These are phyloP conservation scores for cucumber (Cucumis sativus) DNA, from an alignment of 306 rosid species.

Conservation along the genomic window DNA sequence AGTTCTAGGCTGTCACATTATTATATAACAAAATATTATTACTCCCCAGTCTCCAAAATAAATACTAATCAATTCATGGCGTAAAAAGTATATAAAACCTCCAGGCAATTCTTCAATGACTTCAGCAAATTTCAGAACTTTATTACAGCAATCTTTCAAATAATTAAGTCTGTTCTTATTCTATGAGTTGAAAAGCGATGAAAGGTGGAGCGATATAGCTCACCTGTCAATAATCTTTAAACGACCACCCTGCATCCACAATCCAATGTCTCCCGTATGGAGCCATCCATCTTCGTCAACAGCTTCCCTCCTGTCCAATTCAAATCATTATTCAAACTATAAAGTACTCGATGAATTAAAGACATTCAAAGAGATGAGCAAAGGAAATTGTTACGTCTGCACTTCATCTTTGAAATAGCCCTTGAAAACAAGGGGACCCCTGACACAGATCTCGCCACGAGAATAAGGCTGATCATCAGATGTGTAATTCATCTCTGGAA, in stretches of 20 bases:
- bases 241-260: constrained; percentile 85
- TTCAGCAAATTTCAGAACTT: not conserved
- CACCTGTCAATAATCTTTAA: constrained; percentile 95
- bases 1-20: not conserved
- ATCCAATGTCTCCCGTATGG: constrained; percentile 91
- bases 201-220: constrained; percentile 5
- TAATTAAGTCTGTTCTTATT: not conserved
- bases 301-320: constrained; percentile 74
- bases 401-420: constrained; percentile 89
- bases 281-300: constrained; percentile 92
- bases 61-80: not conserved
- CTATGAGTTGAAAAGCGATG: not conserved
- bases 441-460: constrained; percentile 96
- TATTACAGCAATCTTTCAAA: not conserved
- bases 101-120: not conserved
- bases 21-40: too few relatives aligned
- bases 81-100: not conserved
- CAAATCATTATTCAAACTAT: constrained; percentile 11
- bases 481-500: constrained; percentile 94
- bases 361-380: constrained; percentile 11
- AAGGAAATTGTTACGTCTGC: constrained; percentile 58
- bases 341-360: constrained; percentile 4
- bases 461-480: constrained; percentile 79
- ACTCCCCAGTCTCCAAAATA: not conserved
- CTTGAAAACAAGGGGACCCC: constrained; percentile 83